Evolutionary conservation across 768 basidiomycete species (phyloP).

Genomic region (Lactarius akahatsu): DNA sequence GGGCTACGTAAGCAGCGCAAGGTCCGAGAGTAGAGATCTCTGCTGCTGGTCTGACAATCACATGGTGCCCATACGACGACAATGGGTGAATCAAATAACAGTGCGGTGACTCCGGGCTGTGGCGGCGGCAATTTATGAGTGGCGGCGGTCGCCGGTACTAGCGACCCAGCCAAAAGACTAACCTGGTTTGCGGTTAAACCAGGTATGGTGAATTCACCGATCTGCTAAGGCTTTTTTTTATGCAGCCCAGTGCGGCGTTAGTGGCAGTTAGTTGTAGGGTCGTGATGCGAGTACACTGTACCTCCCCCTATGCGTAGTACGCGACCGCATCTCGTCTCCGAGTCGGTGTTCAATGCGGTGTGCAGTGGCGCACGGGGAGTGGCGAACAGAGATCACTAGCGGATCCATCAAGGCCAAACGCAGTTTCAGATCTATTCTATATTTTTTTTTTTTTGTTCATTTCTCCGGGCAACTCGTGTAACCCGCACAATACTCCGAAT

Average conservation of each 20-base stretch:
- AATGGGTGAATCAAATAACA: background rate
- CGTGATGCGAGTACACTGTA: background rate
- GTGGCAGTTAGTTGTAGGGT: background rate
- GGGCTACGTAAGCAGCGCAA: background rate
- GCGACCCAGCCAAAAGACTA: background rate
- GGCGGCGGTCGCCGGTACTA: background rate
- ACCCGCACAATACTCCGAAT: background rate
- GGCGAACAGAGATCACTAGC: background rate
- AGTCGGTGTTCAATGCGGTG: background rate
- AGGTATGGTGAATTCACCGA: background rate
- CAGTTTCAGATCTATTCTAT: background rate
- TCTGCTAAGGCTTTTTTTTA: background rate
- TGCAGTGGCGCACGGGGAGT: background rate
- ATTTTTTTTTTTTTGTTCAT: background rate
- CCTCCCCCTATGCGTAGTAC: background rate
- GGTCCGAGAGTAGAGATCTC: no score
- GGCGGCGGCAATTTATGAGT: background rate
- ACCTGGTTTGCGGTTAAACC: background rate
- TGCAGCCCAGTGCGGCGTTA: background rate
- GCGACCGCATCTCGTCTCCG: background rate
- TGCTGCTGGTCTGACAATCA: background rate
- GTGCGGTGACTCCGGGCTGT: conserved; percentile 2
- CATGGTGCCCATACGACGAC: background rate
- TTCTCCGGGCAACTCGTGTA: background rate
- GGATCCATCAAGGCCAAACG: background rate